Evolutionary conservation across 768 basidiomycete species (phyloP).

Genomic region (Boletus sensibilis): DNA sequence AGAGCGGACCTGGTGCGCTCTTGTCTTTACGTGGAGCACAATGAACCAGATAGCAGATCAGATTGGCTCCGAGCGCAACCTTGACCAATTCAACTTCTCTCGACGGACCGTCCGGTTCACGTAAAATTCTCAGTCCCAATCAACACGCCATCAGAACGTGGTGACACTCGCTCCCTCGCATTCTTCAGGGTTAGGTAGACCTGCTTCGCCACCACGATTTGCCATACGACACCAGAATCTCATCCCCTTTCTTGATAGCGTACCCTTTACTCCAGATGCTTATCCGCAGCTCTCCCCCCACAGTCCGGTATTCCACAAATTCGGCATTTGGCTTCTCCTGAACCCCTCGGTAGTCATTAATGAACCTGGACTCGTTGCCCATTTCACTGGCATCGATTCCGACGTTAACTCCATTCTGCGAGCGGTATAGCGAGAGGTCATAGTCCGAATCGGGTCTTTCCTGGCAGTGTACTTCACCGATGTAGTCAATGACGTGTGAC

Average conservation of each 20-base stretch:
- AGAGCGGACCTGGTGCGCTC: no score
- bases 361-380: constrained; percentile 88
- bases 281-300: constrained; percentile 68
- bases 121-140: no score
- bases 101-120: no score
- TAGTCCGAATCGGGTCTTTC: constrained; percentile 77
- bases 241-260: constrained; percentile 73
- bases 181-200: no score
- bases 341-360: constrained; percentile 91
- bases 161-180: no score
- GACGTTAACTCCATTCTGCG: constrained; percentile 55
- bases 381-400: constrained; percentile 72
- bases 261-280: constrained; percentile 65
- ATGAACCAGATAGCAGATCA: no score
- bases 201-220: constrained; percentile 74
- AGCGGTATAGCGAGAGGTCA: constrained; percentile 76
- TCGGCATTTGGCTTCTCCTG: constrained; percentile 63
- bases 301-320: constrained; percentile 58
- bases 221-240: constrained; percentile 87
- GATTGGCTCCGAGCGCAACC: no score
- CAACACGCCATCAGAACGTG: no score
- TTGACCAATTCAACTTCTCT: no score
- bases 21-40: no score
- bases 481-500: constrained; percentile 74
- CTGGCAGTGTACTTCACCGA: constrained; percentile 83